These are phyloP conservation scores for Hanseniaspora osmophila DNA, from an alignment of 805 yeast genomes.

Conservation along the genomic window DNA sequence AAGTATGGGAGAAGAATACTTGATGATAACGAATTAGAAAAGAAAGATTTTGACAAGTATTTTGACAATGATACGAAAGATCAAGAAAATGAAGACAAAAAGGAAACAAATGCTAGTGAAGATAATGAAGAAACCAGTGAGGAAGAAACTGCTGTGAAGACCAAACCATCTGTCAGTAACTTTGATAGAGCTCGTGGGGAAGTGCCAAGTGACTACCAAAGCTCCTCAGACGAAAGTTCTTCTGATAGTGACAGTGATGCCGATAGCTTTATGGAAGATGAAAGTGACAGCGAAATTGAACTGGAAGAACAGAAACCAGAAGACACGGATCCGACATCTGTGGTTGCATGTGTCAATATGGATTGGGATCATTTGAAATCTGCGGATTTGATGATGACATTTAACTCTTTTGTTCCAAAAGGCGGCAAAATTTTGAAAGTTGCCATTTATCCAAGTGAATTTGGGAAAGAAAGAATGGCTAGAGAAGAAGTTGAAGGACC, in stretches of 20 bases:
- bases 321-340: constrained; percentile 69
- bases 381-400: constrained; percentile 77
- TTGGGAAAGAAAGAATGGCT: constrained; percentile 83
- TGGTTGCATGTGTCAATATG: constrained; percentile 85
- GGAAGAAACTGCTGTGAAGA: constrained; percentile 7
- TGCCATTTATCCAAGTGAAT: constrained; percentile 73
- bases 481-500: constrained; percentile 88
- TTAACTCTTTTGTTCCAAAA: constrained; percentile 68
- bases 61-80: constrained; percentile 34
- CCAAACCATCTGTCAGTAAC: constrained; percentile 9
- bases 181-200: constrained; percentile 60
- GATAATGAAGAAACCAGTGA: constrained; percentile 1
- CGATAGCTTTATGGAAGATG: constrained; percentile 22
- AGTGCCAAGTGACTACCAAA: constrained; percentile 29
- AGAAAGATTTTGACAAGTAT: constrained; percentile 47
- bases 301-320: constrained; percentile 51
- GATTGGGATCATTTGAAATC: constrained; percentile 96
- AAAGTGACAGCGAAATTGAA: constrained; percentile 40
- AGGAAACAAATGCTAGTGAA: neutral
- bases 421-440: constrained; percentile 59
- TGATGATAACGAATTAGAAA: constrained; percentile 24
- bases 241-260: constrained; percentile 29
- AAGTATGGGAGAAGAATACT: constrained; percentile 70
- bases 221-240: constrained; percentile 30
- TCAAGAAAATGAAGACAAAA: constrained; percentile 12